Evolutionary conservation across 2,329 filamentous ascomycete genomes (phyloP).

Genomic region (Claviceps pusilla): DNA sequence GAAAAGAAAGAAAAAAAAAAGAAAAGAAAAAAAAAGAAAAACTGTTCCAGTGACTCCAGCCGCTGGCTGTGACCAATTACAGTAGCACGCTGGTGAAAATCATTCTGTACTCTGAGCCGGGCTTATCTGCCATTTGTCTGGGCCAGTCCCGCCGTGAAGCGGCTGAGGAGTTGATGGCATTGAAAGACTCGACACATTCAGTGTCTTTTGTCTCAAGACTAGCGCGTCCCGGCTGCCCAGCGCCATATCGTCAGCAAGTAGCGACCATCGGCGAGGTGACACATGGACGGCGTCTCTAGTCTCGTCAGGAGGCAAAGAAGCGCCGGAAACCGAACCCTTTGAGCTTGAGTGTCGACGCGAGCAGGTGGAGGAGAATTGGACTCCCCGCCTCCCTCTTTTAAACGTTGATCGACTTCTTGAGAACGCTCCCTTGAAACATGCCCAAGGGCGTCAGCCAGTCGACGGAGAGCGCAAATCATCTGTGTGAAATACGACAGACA

Average conservation of each 20-base stretch:
- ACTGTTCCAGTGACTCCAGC: not conserved
- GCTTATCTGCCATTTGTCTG: not conserved
- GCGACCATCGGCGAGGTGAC: not conserved
- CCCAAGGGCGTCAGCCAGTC: too few species aligned
- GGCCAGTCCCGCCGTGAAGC: not conserved
- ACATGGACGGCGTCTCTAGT: too few species aligned
- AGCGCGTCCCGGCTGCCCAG: not conserved
- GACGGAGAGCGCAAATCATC: too few species aligned
- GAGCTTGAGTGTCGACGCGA: not conserved
- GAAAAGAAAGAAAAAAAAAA: too few species aligned
- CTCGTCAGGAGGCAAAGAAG: too few species aligned
- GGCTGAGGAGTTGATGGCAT: not conserved
- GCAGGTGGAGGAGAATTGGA: not conserved
- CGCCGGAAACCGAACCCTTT: too few species aligned
- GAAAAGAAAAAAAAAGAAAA: too few species aligned
- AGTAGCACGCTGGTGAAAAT: not conserved
- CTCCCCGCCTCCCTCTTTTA: too few species aligned
- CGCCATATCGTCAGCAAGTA: not conserved
- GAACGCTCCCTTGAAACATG: too few species aligned
- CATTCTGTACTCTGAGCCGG: not conserved
- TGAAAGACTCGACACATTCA: not conserved
- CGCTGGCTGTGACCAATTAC: not conserved
- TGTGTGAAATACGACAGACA: too few species aligned
- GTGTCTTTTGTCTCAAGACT: not conserved
- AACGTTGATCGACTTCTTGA: too few species aligned